A percentile compares a stretch with the other conserved stretches of the same genome.
phyloP scores from a whole-genome alignment of 2,329 filamentous ascomycete species.

The Verticillium albo-atrum region DNA sequence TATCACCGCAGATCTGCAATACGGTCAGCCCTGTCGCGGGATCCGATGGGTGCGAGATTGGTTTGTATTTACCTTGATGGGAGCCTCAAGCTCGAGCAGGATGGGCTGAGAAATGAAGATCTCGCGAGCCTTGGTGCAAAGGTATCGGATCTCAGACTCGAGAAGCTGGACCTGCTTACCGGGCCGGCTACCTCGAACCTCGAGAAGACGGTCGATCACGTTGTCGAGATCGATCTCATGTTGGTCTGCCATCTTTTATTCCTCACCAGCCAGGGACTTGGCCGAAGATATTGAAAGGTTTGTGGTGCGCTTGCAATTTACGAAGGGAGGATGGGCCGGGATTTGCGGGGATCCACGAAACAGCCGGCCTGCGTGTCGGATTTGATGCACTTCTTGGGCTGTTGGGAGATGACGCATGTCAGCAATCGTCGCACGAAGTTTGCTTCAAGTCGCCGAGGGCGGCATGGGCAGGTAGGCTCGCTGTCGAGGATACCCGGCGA shows the following conservation, averaged over 20 bases:
- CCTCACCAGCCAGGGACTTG: slow-evolving; percentile 38
- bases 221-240: slow-evolving; percentile 97
- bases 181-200: slow-evolving; percentile 94
- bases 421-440: neutral
- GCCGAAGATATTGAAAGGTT: slow-evolving; percentile 25
- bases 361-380: slow-evolving; percentile 4
- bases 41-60: slow-evolving; percentile 2
- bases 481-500: neutral
- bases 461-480: neutral
- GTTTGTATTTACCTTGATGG: slow-evolving; percentile 77
- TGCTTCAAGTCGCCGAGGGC: neutral
- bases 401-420: neutral
- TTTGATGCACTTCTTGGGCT: slow-evolving; percentile 16
- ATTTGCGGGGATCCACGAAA: neutral
- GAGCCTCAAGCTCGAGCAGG: slow-evolving; percentile 92
- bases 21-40: slow-evolving; percentile 11
- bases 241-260: slow-evolving; percentile 55
- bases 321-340: slow-evolving; percentile 11
- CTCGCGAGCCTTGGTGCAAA: slow-evolving; percentile 97
- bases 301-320: slow-evolving; percentile 4
- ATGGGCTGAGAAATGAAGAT: slow-evolving; percentile 99
- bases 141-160: slow-evolving; percentile 91
- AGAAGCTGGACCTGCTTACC: slow-evolving; percentile 98
- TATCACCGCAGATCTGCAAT: slow-evolving; percentile 91
- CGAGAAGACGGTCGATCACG: slow-evolving; percentile 96